Base-by-base conservation (phyloP, 73 alveolate species). In the Paramecium caudatum region DNA sequence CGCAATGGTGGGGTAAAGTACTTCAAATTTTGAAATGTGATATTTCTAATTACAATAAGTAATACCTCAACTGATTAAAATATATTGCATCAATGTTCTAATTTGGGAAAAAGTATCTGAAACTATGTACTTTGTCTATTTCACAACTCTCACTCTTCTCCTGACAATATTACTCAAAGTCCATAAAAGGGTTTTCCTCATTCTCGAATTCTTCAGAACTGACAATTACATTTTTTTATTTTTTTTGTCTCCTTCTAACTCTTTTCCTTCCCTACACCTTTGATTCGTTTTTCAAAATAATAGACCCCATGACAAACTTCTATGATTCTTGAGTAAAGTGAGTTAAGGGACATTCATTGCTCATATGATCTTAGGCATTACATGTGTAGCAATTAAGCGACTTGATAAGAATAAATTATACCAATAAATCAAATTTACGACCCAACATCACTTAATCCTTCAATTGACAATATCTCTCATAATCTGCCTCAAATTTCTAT, bases 401-500 rank as follows among this genome's bases (percentile, higher is more conserved):
- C 63, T 61, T 25, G 30, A 21, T 9, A 62, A 0, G 4, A 0
- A 33, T 0, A 32, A 10, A 27, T 3, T 0, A 8, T 65, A 8
- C 36, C 36, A 74, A 45, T 27, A 37, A 27, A 27, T 74, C 62
- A 23, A 19, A 41, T 41, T 47, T 41, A 15, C 41, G 7, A 12
- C 69, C 88, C 0, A 16, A 1, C 62, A 5, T 34, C 4, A 69
- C 63, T 37, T 7, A 37, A 39, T 69, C 86, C 21, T 39, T 69
- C n/a, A 3, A 12, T 36, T 34, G 13, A 69, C 62, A 69, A 34
- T 69, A 69, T 69, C 86, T 69, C 27, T 74, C 62, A 74, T 74
- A 74, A 45, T 74, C 88, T 27, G 41, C 47, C 55, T 74, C 88
- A 37, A 17, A 74, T 4, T 43, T 74, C 19, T 21, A 6, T 19